These are phyloP conservation scores for Exophiala mesophila DNA, from an alignment of 2,329 filamentous ascomycete genomes.

Conservation along the genomic window DNA sequence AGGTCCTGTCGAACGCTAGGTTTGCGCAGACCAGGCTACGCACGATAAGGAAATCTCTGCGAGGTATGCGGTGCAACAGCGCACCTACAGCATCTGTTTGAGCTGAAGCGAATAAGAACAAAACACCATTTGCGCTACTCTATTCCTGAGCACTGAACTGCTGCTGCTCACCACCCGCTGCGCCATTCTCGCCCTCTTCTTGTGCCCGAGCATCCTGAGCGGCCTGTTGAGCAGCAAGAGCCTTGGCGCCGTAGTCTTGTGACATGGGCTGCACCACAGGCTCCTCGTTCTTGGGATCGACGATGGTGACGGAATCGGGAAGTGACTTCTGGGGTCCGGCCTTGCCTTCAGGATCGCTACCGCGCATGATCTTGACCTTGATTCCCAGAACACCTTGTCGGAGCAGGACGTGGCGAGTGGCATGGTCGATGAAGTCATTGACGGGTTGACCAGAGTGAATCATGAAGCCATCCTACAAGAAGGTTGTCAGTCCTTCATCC, in stretches of 20 bases:
- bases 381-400: constrained; percentile 99
- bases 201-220: constrained; percentile 53
- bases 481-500: too few species aligned
- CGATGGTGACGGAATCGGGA: constrained; percentile 97
- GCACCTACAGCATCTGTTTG: too few species aligned
- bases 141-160: constrained; percentile 43
- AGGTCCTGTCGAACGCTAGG: too few species aligned
- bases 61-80: too few species aligned
- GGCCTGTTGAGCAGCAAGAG: constrained; percentile 55
- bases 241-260: constrained; percentile 99
- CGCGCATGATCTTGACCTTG: constrained; percentile 99
- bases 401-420: constrained; percentile 98
- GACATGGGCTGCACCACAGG: constrained; percentile 89
- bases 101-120: too few species aligned
- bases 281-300: constrained; percentile 99
- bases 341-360: constrained; percentile 99
- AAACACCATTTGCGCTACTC: constrained; percentile 20
- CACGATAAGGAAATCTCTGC: too few species aligned
- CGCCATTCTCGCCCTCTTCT: constrained; percentile 44
- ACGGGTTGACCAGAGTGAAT: constrained; percentile 99
- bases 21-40: too few species aligned
- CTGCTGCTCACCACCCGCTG: constrained; percentile 32
- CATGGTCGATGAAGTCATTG: constrained; percentile 98
- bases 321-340: constrained; percentile 94
- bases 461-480: constrained; percentile 89